Evolutionary conservation across 345 rosid genomes (phyloP).

Genomic region (Lenwebbia sp.): DNA sequence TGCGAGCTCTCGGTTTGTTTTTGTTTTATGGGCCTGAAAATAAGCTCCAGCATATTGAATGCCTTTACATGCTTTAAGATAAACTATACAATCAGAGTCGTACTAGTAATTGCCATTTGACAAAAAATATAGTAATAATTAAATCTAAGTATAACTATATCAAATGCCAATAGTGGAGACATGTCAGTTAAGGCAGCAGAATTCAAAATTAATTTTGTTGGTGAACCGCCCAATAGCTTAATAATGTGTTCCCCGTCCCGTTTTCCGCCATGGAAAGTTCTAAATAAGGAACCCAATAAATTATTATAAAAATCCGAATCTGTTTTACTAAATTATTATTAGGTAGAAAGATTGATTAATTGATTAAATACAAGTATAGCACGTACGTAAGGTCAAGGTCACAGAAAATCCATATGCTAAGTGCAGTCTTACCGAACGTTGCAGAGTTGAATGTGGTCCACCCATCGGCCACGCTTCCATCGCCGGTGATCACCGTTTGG

Average conservation of each 20-base stretch:
- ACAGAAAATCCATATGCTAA: too few species aligned
- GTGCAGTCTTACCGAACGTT: slow-evolving; percentile 49
- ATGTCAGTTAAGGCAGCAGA: neutral
- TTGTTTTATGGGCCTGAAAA: neutral
- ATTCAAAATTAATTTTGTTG: neutral
- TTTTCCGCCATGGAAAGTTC: neutral
- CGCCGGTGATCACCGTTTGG: slow-evolving; percentile 64
- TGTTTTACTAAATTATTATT: neutral
- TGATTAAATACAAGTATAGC: too few species aligned
- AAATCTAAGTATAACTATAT: too few species aligned
- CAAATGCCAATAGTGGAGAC: too few species aligned
- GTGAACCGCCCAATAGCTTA: neutral
- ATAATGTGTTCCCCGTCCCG: neutral
- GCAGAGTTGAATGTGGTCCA: slow-evolving; percentile 87
- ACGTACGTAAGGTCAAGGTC: too few species aligned
- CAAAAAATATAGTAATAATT: neutral
- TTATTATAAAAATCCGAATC: neutral
- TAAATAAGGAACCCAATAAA: neutral
- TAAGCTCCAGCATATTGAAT: neutral
- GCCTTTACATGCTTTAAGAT: neutral
- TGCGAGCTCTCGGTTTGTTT: neutral
- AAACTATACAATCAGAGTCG: neutral
- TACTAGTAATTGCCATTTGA: neutral
- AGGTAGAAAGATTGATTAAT: neutral
- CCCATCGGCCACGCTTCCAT: slow-evolving; percentile 63